Evolutionary conservation across 345 rosid genomes (phyloP).

Genomic region (Ceriops tagal): DNA sequence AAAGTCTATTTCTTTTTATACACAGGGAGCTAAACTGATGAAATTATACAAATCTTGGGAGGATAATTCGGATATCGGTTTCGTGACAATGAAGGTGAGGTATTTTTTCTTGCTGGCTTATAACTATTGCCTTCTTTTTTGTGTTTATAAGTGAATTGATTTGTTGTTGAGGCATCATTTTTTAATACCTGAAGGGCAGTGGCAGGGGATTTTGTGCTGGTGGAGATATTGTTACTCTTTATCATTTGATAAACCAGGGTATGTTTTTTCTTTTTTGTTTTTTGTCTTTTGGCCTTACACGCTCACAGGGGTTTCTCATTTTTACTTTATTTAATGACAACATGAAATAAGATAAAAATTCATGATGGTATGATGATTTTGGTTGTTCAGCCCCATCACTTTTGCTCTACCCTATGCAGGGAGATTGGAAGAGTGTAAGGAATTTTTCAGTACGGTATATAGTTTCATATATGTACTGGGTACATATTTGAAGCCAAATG

Average conservation of each 20-base stretch:
- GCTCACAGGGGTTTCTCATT: too few relatives aligned
- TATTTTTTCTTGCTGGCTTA: background rate
- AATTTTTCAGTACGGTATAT: slow-evolving; percentile 51
- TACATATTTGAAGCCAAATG: slow-evolving; percentile 72
- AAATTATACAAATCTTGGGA: slow-evolving; percentile 82
- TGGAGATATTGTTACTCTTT: slow-evolving; percentile 72
- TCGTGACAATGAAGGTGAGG: slow-evolving; percentile 72
- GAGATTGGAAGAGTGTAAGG: slow-evolving; percentile 38
- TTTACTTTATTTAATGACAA: too few relatives aligned
- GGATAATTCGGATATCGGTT: slow-evolving; percentile 70
- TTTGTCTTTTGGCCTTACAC: background rate
- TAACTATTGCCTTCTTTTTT: background rate
- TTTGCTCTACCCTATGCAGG: slow-evolving; percentile 39
- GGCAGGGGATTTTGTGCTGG: slow-evolving; percentile 98
- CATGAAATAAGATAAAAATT: too few relatives aligned
- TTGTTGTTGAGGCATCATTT: background rate
- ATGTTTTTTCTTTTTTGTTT: background rate
- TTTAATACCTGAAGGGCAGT: slow-evolving; percentile 62
- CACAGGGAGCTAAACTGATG: slow-evolving; percentile 56
- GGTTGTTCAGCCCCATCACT: background rate
- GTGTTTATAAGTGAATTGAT: background rate
- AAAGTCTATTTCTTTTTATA: background rate
- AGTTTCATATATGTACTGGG: slow-evolving; percentile 52
- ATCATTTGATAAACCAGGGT: slow-evolving; percentile 66
- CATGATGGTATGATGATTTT: background rate